Conservation (phyloP, 441 rosid species). For the Corymbia calophylla region DNA sequence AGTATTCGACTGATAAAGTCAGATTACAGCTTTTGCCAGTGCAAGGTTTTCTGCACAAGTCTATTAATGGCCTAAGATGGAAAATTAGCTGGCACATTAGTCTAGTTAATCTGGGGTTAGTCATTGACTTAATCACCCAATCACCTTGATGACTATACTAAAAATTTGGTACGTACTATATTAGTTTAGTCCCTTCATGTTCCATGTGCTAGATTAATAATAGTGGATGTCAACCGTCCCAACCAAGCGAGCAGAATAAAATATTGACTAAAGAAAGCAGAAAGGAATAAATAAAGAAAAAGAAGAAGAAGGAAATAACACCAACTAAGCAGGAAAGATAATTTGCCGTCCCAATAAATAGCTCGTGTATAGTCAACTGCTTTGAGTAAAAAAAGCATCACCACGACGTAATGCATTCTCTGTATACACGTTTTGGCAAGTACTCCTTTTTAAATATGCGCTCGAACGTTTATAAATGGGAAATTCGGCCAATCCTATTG, state of each 20-base stretch:
- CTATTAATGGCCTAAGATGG: neutral
- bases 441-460: neutral
- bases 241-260: neutral
- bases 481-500: neutral
- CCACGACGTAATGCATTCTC: neutral
- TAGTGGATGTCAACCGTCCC: neutral
- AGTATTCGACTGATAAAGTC: fast-evolving
- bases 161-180: neutral
- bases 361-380: neutral
- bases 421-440: neutral
- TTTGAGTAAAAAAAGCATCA: neutral
- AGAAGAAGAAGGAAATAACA: neutral
- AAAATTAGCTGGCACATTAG: neutral
- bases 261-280: neutral
- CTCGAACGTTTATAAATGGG: neutral
- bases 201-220: neutral
- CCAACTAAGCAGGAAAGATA: neutral
- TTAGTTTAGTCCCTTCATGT: neutral
- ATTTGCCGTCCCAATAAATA: neutral
- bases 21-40: neutral
- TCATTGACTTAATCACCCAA: neutral
- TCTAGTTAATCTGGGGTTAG: neutral
- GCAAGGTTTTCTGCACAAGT: neutral
- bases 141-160: neutral
- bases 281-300: neutral